A percentile compares a stretch with the other conserved stretches of the same genome.
Conservation (phyloP, 306 rosid genomes). For the Acacia crassicarpa region DNA sequence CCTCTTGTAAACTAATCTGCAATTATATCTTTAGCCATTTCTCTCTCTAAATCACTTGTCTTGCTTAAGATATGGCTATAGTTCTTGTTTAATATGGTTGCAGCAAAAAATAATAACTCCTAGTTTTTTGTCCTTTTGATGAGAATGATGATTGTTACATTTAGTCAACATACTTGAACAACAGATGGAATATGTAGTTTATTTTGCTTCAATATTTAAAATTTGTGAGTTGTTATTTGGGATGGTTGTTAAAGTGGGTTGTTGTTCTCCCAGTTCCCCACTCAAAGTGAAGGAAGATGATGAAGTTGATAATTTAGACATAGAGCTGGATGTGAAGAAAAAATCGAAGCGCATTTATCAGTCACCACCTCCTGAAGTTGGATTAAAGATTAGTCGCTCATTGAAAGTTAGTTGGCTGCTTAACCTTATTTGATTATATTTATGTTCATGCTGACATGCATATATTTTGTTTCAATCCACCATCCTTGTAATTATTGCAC, state of each 20-base stretch:
- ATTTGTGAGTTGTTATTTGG: background rate
- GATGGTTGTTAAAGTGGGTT: constrained; percentile 6
- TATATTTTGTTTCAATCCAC: background rate
- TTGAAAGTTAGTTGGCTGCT: constrained; percentile 78
- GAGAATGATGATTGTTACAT: background rate
- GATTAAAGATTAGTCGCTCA: constrained; percentile 90
- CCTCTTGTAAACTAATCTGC: constrained; percentile 3
- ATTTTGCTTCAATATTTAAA: background rate
- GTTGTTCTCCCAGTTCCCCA: constrained; percentile 63
- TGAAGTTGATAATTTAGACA: constrained; percentile 87
- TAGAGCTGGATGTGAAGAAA: constrained; percentile 71
- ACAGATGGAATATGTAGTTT: background rate
- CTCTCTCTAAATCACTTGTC: background rate
- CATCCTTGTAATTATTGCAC: background rate
- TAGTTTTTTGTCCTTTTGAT: background rate
- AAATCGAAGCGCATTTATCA: constrained; percentile 92
- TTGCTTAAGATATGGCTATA: constrained; percentile 9
- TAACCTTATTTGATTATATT: constrained; percentile 23
- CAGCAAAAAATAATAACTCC: background rate
- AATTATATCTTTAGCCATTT: background rate
- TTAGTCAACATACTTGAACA: constrained; percentile 6
- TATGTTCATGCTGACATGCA: constrained; percentile 3
- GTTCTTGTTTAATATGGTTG: background rate
- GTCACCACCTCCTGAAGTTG: constrained; percentile 88
- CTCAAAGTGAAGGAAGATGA: constrained; percentile 86